Base-by-base conservation (phyloP, 2,329 filamentous ascomycete genomes). In the Pseudogymnoascus sp. region DNA sequence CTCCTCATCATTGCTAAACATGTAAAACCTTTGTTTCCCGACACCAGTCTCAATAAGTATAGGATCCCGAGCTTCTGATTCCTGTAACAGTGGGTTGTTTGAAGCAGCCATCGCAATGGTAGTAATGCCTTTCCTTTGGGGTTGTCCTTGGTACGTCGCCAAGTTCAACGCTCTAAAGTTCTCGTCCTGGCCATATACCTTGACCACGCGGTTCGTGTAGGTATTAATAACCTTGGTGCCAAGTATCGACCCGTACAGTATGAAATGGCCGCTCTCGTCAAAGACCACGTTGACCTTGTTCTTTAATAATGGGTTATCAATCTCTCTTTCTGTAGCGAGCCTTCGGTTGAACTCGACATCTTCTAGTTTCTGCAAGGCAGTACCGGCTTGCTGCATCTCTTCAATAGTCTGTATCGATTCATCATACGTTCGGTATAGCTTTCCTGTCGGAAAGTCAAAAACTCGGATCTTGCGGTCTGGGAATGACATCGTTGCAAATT, bases 71-170 rank as follows among this genome's bases (percentile, higher is more conserved):
- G 86, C 85, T 75, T 97, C 93, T 1, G 94, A 91, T 78, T 97
- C 92, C 71, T 94, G 90, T 2, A 99, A 82, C 0, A 99, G 82
- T 0, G 95, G 94, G 73, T 99, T 99, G 69, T 85, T 89, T 35
- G 91, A 96, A 0, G 95, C 94, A 1, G 94, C 95, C 94, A 99
- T 99, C 67, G 92, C 92, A 25, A 97, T 89, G 0, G 95, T 99
- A 3, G 94, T 90, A 13, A 97, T 79, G 10, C 89, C 90, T 74
- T 97, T 97, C 76, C 93, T 95, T 73, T 96, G 90, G 0, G 94
- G 94, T 67, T 93, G 90, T 51, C 94, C 95, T 78, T 99, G 95
- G 73, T 99, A 99, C 5, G 99, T 77, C 15, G 89, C 84, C 10
- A 99, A 78, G 72, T 92, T 90, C 62, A 97, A 79, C 0, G 91